Conservation (phyloP, 2,329 filamentous ascomycete species). For the Xylariaceae sp. region DNA sequence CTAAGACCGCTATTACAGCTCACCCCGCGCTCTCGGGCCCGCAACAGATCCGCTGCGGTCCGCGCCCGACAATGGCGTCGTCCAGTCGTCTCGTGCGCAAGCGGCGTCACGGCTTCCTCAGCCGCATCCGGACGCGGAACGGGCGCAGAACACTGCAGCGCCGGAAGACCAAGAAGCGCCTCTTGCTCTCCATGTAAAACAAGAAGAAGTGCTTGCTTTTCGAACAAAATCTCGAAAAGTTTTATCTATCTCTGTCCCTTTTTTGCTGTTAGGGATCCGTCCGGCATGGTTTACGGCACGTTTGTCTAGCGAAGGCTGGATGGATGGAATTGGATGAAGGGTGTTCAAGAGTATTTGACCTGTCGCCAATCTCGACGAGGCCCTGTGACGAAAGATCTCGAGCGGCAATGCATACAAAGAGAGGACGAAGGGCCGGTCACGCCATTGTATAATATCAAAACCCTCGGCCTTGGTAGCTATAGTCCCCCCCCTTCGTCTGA, state of each 20-base stretch:
- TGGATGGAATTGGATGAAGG: no score
- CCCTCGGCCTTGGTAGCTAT: no score
- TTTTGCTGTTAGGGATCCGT: no score
- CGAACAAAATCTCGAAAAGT: no score
- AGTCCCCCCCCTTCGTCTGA: no score
- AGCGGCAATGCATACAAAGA: background rate
- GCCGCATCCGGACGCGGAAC: slow-evolving; percentile 44
- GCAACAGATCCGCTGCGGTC: slow-evolving; percentile 52
- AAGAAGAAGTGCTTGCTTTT: background rate
- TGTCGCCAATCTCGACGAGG: background rate
- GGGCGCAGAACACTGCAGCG: slow-evolving; percentile 50
- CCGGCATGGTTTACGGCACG: no score
- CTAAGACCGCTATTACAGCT: slow-evolving; percentile 42
- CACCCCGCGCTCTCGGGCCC: slow-evolving; percentile 46
- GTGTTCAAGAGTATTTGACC: background rate
- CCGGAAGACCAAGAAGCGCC: slow-evolving; percentile 49
- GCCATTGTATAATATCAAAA: background rate
- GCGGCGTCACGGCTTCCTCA: slow-evolving; percentile 54
- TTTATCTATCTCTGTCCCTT: no score
- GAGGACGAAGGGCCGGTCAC: background rate
- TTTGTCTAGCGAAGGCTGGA: no score
- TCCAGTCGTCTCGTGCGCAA: slow-evolving; percentile 54
- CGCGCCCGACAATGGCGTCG: slow-evolving; percentile 52
- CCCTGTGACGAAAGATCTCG: background rate
- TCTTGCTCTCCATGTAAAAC: slow-evolving; percentile 35